Conservation (phyloP, 768 basidiomycete species). For the Mycena olivaceomarginata region DNA sequence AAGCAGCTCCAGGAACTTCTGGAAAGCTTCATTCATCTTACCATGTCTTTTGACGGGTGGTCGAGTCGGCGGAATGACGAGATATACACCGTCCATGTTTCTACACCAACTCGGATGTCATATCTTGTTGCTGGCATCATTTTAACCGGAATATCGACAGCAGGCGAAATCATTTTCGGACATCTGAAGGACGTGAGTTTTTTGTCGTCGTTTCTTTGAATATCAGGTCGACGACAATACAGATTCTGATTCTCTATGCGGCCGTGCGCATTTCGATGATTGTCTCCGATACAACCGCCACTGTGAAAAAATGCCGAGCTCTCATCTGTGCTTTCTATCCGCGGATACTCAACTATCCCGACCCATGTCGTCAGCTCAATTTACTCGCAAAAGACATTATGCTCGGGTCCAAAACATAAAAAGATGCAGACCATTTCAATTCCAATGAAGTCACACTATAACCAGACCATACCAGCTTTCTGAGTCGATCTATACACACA, state of each 20-base stretch:
- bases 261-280: constrained; percentile 37
- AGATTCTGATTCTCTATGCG: constrained; percentile 32
- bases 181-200: constrained; percentile 3
- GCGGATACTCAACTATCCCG: constrained; percentile 45
- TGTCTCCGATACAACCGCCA: constrained; percentile 44
- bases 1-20: constrained; percentile 1
- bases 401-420: constrained; percentile 40
- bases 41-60: constrained; percentile 38
- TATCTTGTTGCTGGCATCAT: constrained; percentile 24
- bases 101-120: constrained; percentile 33
- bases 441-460: too few relatives aligned
- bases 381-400: constrained; percentile 42
- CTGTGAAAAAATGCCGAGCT: constrained; percentile 37
- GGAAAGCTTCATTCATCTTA: constrained; percentile 26
- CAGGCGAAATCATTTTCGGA: constrained; percentile 12
- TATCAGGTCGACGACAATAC: background rate
- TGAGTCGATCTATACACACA: too few relatives aligned
- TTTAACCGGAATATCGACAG: constrained; percentile 25
- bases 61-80: constrained; percentile 29
- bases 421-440: too few relatives aligned
- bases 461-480: too few relatives aligned
- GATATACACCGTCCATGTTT: constrained; percentile 35
- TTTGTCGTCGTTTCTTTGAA: too few relatives aligned
- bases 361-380: constrained; percentile 44
- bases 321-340: constrained; percentile 41